phyloP scores from a whole-genome alignment of 768 basidiomycete species.

The Boletus rubescentipes region DNA sequence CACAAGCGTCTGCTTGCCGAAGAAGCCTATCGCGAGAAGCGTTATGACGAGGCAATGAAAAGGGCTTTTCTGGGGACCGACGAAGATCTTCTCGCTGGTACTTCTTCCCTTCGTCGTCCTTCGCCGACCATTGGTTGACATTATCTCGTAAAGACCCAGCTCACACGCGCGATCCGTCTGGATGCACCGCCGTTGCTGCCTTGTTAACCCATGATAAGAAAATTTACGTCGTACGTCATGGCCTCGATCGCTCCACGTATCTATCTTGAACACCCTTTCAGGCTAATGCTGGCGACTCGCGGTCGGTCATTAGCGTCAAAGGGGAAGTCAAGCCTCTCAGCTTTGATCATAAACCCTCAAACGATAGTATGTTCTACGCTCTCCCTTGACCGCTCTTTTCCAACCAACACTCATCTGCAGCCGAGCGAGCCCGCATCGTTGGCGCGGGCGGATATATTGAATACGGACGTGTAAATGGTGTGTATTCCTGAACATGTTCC shows the following conservation, averaged over 20 bases:
- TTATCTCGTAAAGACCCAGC: conserved; percentile 60
- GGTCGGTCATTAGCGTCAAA: conserved; percentile 81
- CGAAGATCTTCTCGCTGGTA: conserved; percentile 87
- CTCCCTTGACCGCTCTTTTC: background rate
- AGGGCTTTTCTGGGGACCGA: conserved; percentile 91
- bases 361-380: conserved; percentile 57
- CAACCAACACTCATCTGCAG: conserved; percentile 37
- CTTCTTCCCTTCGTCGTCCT: conserved; percentile 23
- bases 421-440: conserved; percentile 81
- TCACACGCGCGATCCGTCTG: conserved; percentile 89
- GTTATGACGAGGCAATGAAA: conserved; percentile 80
- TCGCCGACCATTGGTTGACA: conserved; percentile 1
- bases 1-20: conserved; percentile 76
- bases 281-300: conserved; percentile 98
- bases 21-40: conserved; percentile 64
- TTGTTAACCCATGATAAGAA: conserved; percentile 75
- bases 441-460: conserved; percentile 95
- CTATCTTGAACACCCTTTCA: conserved; percentile 32
- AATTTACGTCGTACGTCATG: conserved; percentile 70
- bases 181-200: conserved; percentile 92
- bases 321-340: conserved; percentile 89
- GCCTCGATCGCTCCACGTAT: background rate
- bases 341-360: conserved; percentile 94
- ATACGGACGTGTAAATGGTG: conserved; percentile 95
- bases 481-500: conserved; percentile 10